phyloP scores from a whole-genome alignment of 768 basidiomycete genomes.

The Hygrophorus russula region DNA sequence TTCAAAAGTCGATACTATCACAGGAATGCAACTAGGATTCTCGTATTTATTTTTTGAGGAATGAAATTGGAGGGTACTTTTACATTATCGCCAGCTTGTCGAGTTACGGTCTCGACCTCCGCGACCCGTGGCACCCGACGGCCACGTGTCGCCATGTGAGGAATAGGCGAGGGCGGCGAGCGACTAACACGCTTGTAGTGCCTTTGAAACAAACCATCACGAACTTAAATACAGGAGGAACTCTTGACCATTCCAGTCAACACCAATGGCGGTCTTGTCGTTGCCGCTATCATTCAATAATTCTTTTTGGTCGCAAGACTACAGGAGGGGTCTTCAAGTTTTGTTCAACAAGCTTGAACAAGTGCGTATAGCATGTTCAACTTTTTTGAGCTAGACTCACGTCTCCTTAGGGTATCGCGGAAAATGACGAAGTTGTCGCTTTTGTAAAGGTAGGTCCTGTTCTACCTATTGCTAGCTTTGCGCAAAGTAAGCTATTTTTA shows the following conservation, averaged over 20 bases:
- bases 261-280: constrained; percentile 72
- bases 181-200: background rate
- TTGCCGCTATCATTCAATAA: constrained; percentile 84
- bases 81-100: no score
- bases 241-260: background rate
- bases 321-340: constrained; percentile 71
- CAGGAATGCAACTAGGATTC: no score
- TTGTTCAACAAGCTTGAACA: constrained; percentile 70
- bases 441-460: constrained; percentile 60
- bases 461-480: constrained; percentile 1
- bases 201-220: constrained; percentile 4
- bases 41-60: no score
- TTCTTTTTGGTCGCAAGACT: constrained; percentile 94
- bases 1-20: no score
- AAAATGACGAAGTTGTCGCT: constrained; percentile 73
- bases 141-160: no score
- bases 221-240: constrained; percentile 7
- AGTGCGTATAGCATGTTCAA: constrained; percentile 25
- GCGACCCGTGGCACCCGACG: no score
- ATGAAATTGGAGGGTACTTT: no score
- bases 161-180: no score
- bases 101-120: no score
- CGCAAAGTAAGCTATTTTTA: constrained; percentile 4
- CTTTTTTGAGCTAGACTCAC: constrained; percentile 7
- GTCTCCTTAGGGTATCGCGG: constrained; percentile 53